Evolutionary conservation across 83 land plant genomes (phyloP), one percentile per base, ranked within the genome.

Genomic region (Picea abies): DNA sequence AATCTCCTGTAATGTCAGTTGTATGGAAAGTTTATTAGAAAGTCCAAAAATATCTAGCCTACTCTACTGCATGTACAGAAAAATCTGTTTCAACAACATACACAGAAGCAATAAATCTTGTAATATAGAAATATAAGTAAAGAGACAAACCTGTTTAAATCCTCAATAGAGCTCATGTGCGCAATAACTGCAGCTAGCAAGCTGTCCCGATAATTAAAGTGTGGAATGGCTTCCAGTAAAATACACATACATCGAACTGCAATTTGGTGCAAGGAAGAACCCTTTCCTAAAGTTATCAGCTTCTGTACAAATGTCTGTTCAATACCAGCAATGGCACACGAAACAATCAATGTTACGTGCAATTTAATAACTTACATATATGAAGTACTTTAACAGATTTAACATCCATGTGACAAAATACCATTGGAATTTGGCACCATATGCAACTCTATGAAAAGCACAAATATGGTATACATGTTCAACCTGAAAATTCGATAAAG

Each of bases 211-310:
- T 89, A 94, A 86, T 98, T 98, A 82, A 98, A 98, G 82, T 98
- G 99, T 0, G 99, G 97, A 78, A 92, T 92, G 62, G 95, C 95
- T 68, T 94, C 97, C 12, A 98, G 91, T 80, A 96, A 93, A 77
- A 81, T 86, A 87, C 97, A 91, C 69, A 98, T 81, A 83, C 99
- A 98, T 60, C 91, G 94, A 78, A 94, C 84, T 49, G 92, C 92
- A 67, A 88, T 88, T 79, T 86, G 87, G 44, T 84, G 82, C 63
- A 84, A 89, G 16, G 84, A 78, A 63, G 87, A 79, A 63, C 86
- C 82, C 62, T 91, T 87, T 70, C 89, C 90, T 78, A 93, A 80
- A 19, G 84, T 73, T 2, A 93, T 85, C 78, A 96, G 81, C 85
- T 82, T 90, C 84, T 89, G 95, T 52, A 96, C 82, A 84, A 96